Base-by-base conservation (phyloP, 2,329 filamentous ascomycete species). In the Aspergillus tubingensis region DNA sequence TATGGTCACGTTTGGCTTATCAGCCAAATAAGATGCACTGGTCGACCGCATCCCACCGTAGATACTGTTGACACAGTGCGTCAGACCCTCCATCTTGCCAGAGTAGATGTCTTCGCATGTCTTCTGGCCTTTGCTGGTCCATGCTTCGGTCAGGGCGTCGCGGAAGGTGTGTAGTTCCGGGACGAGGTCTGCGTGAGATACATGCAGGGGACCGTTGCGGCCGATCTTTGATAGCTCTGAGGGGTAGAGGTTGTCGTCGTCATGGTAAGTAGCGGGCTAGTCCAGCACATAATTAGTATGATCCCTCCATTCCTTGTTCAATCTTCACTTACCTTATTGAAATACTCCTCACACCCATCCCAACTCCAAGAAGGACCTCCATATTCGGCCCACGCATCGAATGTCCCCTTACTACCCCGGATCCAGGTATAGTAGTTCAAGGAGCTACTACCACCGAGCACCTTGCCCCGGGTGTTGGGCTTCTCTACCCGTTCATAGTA, bases 341-440 rank as follows among this genome's bases (percentile, higher is more conserved):
- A 53, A 13, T 53, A 53, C 19, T 53, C 51, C 13, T 53, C n/a
- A 8, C 51, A 53, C 11, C 19, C 51, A 27, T 53, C 32, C 51
- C 51, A 53, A 5, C 10, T 53, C 51, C 51, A 53, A 8, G 51
- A n/a, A 15, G 32, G 19, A 27, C 51, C 51, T 10, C 51, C 51
- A 27, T 43, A 53, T 13, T 53, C 51, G 2, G 51, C n/a, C 51
- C 51, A 53, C 1, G 51, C 51, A 27, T 53, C 51, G 30, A 53
- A 53, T 11, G 51, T 53, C 3, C 51, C 51, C 36, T 53, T 53
- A 15, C 51, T 53, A 1, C 51, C 51, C 3, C 19, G 30, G 15
- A 53, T 41, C 51, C 51, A 53, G 21, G 51, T 53, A 15, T 53
- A 53, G 32, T 53, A 53, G 36, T 53, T 53, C 36, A 53, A 41